Percentiles rank a stretch among this genome's conserved stretches.
These are phyloP conservation scores for Mycoemilia scoparia DNA, from an alignment of 192 early-diverging fungal genomes.

Conservation along the genomic window DNA sequence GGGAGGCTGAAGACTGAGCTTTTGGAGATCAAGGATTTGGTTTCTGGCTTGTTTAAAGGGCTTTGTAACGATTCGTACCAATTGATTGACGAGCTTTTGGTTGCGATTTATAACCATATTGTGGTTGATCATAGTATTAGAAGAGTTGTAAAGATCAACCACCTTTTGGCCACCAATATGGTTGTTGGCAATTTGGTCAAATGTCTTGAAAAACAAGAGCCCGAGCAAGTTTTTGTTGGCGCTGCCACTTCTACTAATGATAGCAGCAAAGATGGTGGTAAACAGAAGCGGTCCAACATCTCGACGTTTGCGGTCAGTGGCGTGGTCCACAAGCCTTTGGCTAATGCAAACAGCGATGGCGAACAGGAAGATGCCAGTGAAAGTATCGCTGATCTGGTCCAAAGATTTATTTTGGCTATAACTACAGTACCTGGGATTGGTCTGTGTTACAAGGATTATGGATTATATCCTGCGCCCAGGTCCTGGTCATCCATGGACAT, in stretches of 20 bases:
- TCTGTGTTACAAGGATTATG: conserved; percentile 24
- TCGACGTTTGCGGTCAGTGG: too few species aligned
- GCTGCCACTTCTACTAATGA: conserved; percentile 5
- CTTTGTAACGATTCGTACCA: conserved; percentile 19
- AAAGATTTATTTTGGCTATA: conserved; percentile 20
- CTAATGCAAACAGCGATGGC: too few species aligned
- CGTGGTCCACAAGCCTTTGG: too few species aligned
- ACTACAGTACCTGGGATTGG: conserved; percentile 23
- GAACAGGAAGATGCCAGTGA: conserved; percentile 1
- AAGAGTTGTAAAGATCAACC: conserved; percentile 12
- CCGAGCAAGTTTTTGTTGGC: conserved; percentile 6
- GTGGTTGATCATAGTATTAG: conserved; percentile 9
- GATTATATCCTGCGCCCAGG: conserved; percentile 19
- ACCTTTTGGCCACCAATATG: conserved; percentile 17
- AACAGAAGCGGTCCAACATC: too few species aligned
- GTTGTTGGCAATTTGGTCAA: conserved; percentile 15
- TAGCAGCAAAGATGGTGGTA: conserved; percentile 1
- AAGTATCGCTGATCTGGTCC: conserved; percentile 11
- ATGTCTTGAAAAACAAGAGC: conserved; percentile 6
- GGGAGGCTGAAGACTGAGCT: conserved; percentile 15
- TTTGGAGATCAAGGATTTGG: conserved; percentile 6
- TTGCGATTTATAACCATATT: conserved; percentile 7
- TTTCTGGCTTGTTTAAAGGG: conserved; percentile 11
- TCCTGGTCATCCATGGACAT: neutral
- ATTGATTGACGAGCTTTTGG: conserved; percentile 14